Base-by-base conservation (phyloP, 352 stramenopile species). In the Elongisporangium undulatum region DNA sequence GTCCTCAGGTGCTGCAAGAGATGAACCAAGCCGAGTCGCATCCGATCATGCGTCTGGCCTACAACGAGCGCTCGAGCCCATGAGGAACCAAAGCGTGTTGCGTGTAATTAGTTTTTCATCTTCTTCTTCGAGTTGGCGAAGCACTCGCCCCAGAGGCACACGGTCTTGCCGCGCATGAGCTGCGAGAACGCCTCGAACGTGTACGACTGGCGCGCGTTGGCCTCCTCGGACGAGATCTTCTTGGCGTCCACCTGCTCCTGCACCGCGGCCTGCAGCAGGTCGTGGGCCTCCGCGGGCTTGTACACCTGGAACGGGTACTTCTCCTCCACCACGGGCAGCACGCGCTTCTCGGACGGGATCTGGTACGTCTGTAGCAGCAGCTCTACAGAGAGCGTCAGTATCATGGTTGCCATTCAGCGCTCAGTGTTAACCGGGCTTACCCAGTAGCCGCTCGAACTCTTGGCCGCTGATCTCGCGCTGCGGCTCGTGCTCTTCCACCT, bases 121-220 rank as follows among this genome's bases (percentile, higher is more conserved):
- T 78, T 77, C 71, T 92, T 94, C 71, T 88, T 92, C 39, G 66
- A 77, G 64, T 85, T 92, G 54, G 78, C 72, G 59, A 92, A 94
- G 64, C 85, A 94, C 60, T 94, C 85, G 61, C 85, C 85, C 85
- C 85, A 94, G 21, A 94, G 61, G 71, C 85, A 94, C 63, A 94
- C 72, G 20, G 66, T 79, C 67, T 90, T 90, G 70, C 82, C 77
- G 26, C 78, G 79, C 79, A 94, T 89, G 59, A 94, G 77, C 62
- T 88, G 68, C 19, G 68, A 75, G 56, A 92, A 94, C 29, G 75
- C 79, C 16, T 94, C 85, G 55, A 92, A 88, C 49, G 82, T 90
- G 72, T 88, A 92, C 26, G 58, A 53, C 45, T 69, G 63, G 34
- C 74, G 68, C 19, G 70, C 68, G n/a, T 77, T 75, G 20, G 75